Evolutionary conservation across 768 basidiomycete genomes (phyloP), one percentile per base, ranked within the genome.

Genomic region (Termitomyces heimii): DNA sequence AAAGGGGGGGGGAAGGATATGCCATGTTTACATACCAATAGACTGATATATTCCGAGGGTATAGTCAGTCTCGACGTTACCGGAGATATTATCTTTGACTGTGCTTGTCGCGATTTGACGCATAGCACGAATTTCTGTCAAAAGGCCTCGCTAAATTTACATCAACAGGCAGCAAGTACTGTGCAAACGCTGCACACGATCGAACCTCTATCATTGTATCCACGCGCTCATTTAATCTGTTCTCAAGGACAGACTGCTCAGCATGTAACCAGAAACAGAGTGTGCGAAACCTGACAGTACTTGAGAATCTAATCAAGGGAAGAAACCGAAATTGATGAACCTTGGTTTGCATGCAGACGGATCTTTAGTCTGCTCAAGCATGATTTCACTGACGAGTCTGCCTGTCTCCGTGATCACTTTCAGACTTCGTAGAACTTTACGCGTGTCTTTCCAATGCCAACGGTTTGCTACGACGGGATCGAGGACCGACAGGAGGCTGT

Each of bases 391-490:
- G 1, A 88, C 77, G 46, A 71, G 76, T 47, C 75, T 76, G 5
- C 86, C 82, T 0, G 79, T 81, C 55, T 92, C 85, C 71, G 84
- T 86, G 56, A 94, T 84, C 29, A 97, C 84, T 43, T 81, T 77
- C 8, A 99, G 70, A 62, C 82, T 91, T 37, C 94, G 79, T 12
- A 91, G 70, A 6, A 98, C 90, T 70, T 98, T 99, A 32, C 96
- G 78, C 0, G 92, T 87, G 64, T 99, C 97, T 61, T 78, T 81
- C 96, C 96, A 98, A 68, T 99, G 97, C 96, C 96, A 98, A 60
- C 94, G 77, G 31, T 77, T 77, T 0, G 89, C 92, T 45, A 93
- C 83, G 0, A 67, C 62, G 0, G 84, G 85, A 64, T 98, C 97
- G 5, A 98, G 76, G 4, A 73, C 66, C 9, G 72, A 70, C 20